phyloP scores from a whole-genome alignment of 2,329 filamentous ascomycete genomes.

The Cryphonectria radicalis region DNA sequence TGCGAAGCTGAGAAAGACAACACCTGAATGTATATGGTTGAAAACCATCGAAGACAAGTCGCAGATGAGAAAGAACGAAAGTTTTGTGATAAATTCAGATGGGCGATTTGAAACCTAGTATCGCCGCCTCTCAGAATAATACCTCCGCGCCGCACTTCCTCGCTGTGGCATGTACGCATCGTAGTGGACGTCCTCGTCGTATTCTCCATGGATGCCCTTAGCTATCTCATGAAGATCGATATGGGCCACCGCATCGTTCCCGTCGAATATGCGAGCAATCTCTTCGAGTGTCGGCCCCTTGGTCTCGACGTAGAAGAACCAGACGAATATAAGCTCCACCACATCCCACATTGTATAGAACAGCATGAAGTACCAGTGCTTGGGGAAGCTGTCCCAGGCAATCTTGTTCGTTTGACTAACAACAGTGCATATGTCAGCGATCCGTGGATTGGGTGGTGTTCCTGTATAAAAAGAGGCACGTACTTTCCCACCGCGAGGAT shows the following conservation, averaged over 20 bases:
- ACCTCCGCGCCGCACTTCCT: conserved; percentile 25
- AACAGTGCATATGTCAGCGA: not conserved
- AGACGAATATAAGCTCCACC: conserved; percentile 64
- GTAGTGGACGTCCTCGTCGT: conserved; percentile 37
- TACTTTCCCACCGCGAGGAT: conserved; percentile 64
- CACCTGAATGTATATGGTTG: not conserved
- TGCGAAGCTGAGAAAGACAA: not conserved
- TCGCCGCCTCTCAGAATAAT: conserved; percentile 21
- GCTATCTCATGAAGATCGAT: conserved; percentile 60
- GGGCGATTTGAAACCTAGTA: not conserved
- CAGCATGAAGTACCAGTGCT: conserved; percentile 68
- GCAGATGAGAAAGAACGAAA: not conserved
- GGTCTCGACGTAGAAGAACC: conserved; percentile 72
- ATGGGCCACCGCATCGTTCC: conserved; percentile 60
- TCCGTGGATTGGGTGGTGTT: not conserved
- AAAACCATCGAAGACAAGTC: not conserved
- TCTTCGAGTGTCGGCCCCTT: conserved; percentile 73
- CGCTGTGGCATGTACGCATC: conserved; percentile 22
- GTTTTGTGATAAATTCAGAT: not conserved
- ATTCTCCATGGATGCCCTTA: conserved; percentile 53
- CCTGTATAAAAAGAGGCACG: conserved; percentile 36
- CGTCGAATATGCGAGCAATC: conserved; percentile 72
- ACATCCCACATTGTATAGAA: conserved; percentile 69
- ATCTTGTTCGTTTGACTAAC: conserved; percentile 65
- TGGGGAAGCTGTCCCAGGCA: conserved; percentile 62